These are phyloP conservation scores for Solanum okadae DNA, from an alignment of 257 asterid species.

Conservation along the genomic window DNA sequence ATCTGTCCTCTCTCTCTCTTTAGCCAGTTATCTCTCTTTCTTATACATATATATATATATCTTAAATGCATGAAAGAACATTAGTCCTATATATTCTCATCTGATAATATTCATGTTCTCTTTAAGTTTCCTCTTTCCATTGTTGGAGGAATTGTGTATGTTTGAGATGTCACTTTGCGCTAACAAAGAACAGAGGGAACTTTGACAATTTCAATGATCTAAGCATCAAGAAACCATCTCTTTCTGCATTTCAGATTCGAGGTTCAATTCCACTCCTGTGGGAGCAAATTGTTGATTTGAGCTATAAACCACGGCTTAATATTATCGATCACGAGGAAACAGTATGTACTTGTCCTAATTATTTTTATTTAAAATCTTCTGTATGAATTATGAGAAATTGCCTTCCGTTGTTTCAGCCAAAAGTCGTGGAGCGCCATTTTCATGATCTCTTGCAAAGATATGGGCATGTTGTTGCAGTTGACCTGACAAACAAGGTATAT, in stretches of 20 bases:
- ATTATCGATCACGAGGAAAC: conserved; percentile 69
- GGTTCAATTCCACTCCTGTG: conserved; percentile 94
- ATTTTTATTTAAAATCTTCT: not conserved
- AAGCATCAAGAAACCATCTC: not conserved
- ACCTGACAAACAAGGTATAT: conserved; percentile 81
- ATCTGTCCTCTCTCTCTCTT: not conserved
- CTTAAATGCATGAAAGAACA: not conserved
- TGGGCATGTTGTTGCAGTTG: conserved; percentile 75
- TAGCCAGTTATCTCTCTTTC: not conserved
- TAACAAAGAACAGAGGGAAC: not conserved
- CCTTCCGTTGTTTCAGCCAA: conserved; percentile 39
- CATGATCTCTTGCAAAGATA: conserved; percentile 84
- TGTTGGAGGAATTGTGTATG: not conserved
- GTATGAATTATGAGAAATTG: not conserved
- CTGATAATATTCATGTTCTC: not conserved
- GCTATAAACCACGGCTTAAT: conserved; percentile 88
- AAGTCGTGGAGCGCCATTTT: conserved; percentile 86
- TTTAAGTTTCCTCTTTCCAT: not conserved
- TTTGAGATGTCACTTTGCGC: not conserved
- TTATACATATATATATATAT: not conserved
- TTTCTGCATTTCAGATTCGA: conserved; percentile 56
- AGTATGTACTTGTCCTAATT: conserved; percentile 34
- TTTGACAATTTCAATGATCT: not conserved
- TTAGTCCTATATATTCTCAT: not conserved
- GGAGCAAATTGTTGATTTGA: conserved; percentile 99